Base-by-base conservation (phyloP, 495 filamentous ascomycete genomes). In the Talaromyces nanjingensis region DNA sequence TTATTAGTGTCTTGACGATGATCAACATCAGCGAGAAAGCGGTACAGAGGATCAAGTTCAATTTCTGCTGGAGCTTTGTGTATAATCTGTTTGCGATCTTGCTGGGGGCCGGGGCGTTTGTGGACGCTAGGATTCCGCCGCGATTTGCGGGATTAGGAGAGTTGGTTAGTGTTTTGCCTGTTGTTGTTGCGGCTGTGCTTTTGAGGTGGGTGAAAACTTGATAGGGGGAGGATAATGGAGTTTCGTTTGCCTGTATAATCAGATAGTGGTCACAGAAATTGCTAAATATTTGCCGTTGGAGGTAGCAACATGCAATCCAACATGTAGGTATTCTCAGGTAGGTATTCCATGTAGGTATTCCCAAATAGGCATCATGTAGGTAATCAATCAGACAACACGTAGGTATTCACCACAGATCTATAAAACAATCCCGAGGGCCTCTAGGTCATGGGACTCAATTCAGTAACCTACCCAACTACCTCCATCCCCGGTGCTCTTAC, bases 71-170 rank as follows among this genome's bases (percentile, higher is more conserved):
- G 90, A 84, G 85, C 33, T 82, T 83, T 47, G 73, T 90, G 0
- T 94, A 93, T 71, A 93, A 94, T 66, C 49, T 86, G 9, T 83
- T 90, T 66, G 90, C 90, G 0, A 77, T 94, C 9, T 70, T 91
- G 59, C 78, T 92, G 4, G 89, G 83, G 5, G 84, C 87, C 1
- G 91, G 90, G 0, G 88, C 87, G 0, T 91, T 92, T 68, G 80
- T 84, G 1, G 67, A 77, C 64, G 80, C 77, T 1, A 75, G 88
- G 42, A 90, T 94, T 71, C 83, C 86, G 27, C 90, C 91, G 0
- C 72, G 83, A 70, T 93, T 83, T 80, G 90, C 91, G 0, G 90
- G 89, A 0, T 68, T 92, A 29, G 91, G 90, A 0, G 90, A 93
- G 77, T 64, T 92, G 25, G 87, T 91, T 2, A 93, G 90, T 68